phyloP scores from a whole-genome alignment of 805 yeast genomes.

The Wickerhamomyces bovis region DNA sequence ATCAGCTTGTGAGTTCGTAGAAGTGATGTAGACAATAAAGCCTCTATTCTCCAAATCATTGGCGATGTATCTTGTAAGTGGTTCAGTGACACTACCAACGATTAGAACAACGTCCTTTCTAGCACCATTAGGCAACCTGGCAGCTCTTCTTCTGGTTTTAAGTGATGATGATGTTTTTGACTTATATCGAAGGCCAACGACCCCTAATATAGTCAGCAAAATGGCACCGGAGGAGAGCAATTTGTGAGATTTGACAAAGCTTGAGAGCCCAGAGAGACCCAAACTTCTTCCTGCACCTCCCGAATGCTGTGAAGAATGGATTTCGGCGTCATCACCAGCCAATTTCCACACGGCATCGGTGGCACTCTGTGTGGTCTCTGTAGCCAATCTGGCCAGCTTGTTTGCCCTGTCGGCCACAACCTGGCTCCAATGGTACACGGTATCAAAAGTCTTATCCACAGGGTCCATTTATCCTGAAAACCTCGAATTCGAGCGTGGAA shows the following conservation, averaged over 20 bases:
- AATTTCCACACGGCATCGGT: neutral
- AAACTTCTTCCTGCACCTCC: neutral
- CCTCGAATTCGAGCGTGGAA: too few relatives aligned
- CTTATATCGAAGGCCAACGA: constrained; percentile 1
- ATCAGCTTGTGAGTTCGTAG: constrained; percentile 28
- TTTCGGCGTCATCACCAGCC: neutral
- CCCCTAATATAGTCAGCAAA: constrained; percentile 2
- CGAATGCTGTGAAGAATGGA: neutral
- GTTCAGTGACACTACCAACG: constrained; percentile 73
- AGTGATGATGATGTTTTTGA: neutral
- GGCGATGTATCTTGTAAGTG: constrained; percentile 62
- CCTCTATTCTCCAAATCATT: constrained; percentile 74
- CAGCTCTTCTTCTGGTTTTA: constrained; percentile 44
- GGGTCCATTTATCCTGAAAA: too few relatives aligned
- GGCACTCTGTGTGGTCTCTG: neutral
- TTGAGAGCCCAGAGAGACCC: neutral
- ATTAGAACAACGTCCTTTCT: constrained; percentile 69
- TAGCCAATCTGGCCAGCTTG: neutral
- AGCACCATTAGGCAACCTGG: constrained; percentile 60
- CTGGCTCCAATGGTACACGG: constrained; percentile 12
- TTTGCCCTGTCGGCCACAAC: neutral
- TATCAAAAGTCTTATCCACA: constrained; percentile 15
- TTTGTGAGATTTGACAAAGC: neutral
- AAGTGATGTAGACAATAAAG: constrained; percentile 71
- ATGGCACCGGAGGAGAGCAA: neutral